Evolutionary conservation across 2,329 filamentous ascomycete genomes (phyloP).

Genomic region (Sporothrix humicola): DNA sequence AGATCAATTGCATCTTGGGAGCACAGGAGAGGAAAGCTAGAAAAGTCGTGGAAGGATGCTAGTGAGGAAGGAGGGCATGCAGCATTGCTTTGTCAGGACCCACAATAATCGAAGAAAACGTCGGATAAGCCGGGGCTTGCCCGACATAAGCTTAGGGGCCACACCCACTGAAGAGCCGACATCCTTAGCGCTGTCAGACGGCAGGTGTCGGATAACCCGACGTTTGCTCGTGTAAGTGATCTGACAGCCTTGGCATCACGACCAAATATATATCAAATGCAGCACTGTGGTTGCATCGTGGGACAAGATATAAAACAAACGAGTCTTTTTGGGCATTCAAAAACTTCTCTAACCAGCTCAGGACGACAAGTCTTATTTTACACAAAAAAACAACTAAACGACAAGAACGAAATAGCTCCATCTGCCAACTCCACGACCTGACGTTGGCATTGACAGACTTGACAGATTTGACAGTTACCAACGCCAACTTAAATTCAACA

Average conservation of each 20-base stretch:
- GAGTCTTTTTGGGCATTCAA: not conserved
- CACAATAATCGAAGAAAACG: not conserved
- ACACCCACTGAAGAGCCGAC: not conserved
- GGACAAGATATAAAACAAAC: not conserved
- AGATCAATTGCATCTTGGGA: not conserved
- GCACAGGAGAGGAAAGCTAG: too few species aligned
- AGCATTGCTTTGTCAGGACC: conserved; percentile 6
- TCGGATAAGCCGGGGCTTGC: conserved; percentile 8
- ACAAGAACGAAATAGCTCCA: not conserved
- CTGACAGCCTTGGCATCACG: not conserved
- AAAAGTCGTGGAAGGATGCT: not conserved
- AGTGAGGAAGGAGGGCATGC: not conserved
- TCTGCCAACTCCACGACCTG: not conserved
- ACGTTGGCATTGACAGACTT: not conserved
- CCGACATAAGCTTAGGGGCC: not conserved
- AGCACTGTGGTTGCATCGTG: not conserved
- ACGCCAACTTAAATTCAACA: not conserved
- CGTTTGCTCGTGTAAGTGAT: not conserved
- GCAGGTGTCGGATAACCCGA: not conserved
- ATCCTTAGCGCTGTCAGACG: not conserved
- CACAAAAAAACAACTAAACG: not conserved
- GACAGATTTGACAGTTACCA: not conserved
- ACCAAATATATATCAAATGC: not conserved
- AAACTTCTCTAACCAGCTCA: not conserved
- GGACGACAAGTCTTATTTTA: not conserved